Base-by-base conservation (phyloP, 495 filamentous ascomycete genomes). In the Penicillium taxi region DNA sequence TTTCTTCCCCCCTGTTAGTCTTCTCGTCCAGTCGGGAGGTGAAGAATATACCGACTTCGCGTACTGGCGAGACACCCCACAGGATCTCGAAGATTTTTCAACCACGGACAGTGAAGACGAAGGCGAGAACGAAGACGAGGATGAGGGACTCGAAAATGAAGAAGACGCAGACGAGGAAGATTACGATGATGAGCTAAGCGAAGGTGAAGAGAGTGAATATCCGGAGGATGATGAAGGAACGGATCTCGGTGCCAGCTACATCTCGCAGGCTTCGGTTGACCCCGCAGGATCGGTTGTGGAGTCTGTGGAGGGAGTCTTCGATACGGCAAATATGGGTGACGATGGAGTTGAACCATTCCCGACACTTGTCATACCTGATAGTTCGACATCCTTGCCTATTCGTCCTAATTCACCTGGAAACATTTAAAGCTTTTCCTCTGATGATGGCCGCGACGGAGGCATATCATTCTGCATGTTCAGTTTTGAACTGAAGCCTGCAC, bases 11-110 rank as follows among this genome's bases (percentile, higher is more conserved):
- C 80, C 87, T 11, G 74, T 84, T 19, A 81, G 77, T 48, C 73
- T 80, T 23, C 69, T 88, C 8, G 76, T 91, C 9, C 80, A 81
- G 40, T 77, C 78, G 32, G 84, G 82, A 24, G 86, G 81, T 28
- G 86, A 93, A 54, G 82, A 86, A 25, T 93, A 80, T 48, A 94
- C 86, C 2, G 86, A 94, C 52, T 94, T 93, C 50, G 84, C 75
- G 21, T 93, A 86, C 53, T 94, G 86, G 86, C 66, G 86, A 34
- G 82, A 91, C 26, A 68, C 71, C 6, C 79, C 82, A 8, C 66
- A 80, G 15, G 81, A 85, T 29, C 51, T 88, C 17, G 82, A 86
- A 8, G 83, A 88, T 36, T 87, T 91, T 50, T 84, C 80, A 6
- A 77, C 77, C 15, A 88, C 81, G 16, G 86, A 87, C 7, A 76